Conservation (phyloP, 1,284 basidiomycete species). For the Volvariella surrecta region DNA sequence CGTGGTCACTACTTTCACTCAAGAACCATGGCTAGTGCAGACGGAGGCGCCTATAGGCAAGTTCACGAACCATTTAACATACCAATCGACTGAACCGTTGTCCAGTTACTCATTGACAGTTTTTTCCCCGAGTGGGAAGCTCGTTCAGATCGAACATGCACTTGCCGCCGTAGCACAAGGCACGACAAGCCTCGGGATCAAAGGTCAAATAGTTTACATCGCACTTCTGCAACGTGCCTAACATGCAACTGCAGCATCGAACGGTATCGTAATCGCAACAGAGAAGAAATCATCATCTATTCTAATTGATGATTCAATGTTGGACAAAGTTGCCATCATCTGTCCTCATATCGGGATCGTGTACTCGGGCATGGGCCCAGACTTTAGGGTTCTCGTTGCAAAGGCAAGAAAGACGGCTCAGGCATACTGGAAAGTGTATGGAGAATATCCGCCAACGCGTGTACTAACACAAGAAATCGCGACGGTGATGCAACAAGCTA, state of each 20-base stretch:
- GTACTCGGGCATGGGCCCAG: constrained; percentile 99
- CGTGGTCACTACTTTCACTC: constrained; percentile 11
- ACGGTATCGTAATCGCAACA: constrained; percentile 98
- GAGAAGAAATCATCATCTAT: constrained; percentile 99
- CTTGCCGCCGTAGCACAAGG: constrained; percentile 95
- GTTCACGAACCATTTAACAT: constrained; percentile 1
- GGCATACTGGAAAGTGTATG: constrained; percentile 99
- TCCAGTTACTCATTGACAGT: constrained; percentile 95
- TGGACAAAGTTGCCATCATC: constrained; percentile 94
- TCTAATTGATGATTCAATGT: constrained; percentile 93
- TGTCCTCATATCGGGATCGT: constrained; percentile 99
- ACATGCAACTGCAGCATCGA: constrained; percentile 62
- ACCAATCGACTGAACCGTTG: constrained; percentile 10
- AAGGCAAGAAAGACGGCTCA: constrained; percentile 97
- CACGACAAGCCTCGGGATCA: constrained; percentile 96
- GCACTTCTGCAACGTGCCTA: constrained; percentile 12
- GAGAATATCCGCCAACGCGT: constrained; percentile 97
- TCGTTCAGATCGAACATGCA: constrained; percentile 99
- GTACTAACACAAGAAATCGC: constrained; percentile 97
- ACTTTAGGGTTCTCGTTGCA: constrained; percentile 90
- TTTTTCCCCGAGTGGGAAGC: constrained; percentile 97
- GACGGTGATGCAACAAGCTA: constrained; percentile 97
- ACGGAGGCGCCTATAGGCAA: constrained; percentile 80
- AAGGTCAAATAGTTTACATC: constrained; percentile 49
- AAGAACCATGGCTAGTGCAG: constrained; percentile 51